These are phyloP conservation scores for Neopestalotiopsis sp. DNA, from an alignment of 2,329 filamentous ascomycete species.

Conservation along the genomic window DNA sequence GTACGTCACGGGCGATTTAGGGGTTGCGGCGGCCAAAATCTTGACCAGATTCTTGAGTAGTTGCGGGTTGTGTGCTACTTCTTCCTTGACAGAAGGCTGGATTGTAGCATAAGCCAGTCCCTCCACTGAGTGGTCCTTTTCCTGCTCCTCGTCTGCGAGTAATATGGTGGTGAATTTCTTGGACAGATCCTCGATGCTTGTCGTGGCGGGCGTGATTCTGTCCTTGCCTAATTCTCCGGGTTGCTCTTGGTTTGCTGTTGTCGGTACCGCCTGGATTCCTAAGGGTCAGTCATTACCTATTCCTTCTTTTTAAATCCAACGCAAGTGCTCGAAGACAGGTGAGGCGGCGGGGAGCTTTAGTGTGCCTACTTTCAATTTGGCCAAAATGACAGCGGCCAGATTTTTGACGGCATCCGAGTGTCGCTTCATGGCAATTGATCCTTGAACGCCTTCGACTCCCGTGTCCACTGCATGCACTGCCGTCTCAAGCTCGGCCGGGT, in stretches of 20 bases:
- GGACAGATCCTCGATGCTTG: constrained; percentile 69
- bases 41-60: constrained; percentile 75
- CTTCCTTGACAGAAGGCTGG: constrained; percentile 83
- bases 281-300: constrained; percentile 43
- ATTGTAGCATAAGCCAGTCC: constrained; percentile 91
- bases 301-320: constrained; percentile 30
- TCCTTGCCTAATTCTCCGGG: constrained; percentile 43
- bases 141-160: constrained; percentile 59
- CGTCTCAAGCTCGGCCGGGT: constrained; percentile 60
- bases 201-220: constrained; percentile 57
- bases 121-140: constrained; percentile 77
- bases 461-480: constrained; percentile 55
- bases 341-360: constrained; percentile 37
- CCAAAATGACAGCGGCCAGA: constrained; percentile 75
- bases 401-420: constrained; percentile 68
- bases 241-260: constrained; percentile 40
- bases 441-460: constrained; percentile 62
- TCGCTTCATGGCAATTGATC: constrained; percentile 63
- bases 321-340: constrained; percentile 28
- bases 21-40: constrained; percentile 60
- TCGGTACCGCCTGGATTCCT: constrained; percentile 59
- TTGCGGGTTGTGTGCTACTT: constrained; percentile 68
- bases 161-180: constrained; percentile 71
- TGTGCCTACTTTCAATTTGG: constrained; percentile 68
- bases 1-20: constrained; percentile 77